Conservation (phyloP, 2,329 filamentous ascomycete species). For the Xylariales sp. region DNA sequence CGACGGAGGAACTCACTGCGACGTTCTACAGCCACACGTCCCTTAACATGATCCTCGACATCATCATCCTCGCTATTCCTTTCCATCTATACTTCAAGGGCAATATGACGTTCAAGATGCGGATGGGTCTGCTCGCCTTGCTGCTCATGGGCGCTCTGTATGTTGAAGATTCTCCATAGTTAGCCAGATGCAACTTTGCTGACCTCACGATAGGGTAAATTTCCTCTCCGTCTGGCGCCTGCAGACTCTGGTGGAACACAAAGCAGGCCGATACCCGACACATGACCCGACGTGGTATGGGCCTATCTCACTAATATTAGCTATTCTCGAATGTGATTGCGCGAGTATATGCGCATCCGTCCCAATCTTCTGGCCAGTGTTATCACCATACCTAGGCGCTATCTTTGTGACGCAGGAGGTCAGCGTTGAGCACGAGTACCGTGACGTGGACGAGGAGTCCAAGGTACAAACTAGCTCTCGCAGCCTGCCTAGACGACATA, state of each 20-base stretch:
- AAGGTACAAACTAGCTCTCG: not conserved
- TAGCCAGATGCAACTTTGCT: conserved; percentile 1
- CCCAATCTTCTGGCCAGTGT: conserved; percentile 28
- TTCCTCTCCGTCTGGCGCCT: conserved; percentile 28
- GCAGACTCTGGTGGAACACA: conserved; percentile 21
- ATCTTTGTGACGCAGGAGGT: conserved; percentile 35
- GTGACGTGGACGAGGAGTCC: conserved; percentile 2
- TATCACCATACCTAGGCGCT: conserved; percentile 23
- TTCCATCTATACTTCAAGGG: conserved; percentile 14
- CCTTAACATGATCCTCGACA: conserved; percentile 20
- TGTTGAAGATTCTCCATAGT: conserved; percentile 11
- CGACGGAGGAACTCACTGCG: conserved; percentile 12
- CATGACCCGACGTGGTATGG: conserved; percentile 32
- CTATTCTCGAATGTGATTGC: conserved; percentile 28
- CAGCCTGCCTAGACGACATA: not conserved
- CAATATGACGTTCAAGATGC: conserved; percentile 21
- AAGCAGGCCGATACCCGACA: conserved; percentile 28
- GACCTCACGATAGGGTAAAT: conserved; percentile 19
- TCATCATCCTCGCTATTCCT: conserved; percentile 19
- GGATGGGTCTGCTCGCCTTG: conserved; percentile 24
- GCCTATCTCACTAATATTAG: conserved; percentile 27
- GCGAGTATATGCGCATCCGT: conserved; percentile 28
- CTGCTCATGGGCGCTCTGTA: conserved; percentile 28
- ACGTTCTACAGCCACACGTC: conserved; percentile 19
- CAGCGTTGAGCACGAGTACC: conserved; percentile 17